Evolutionary conservation across 2,329 filamentous ascomycete genomes (phyloP), one percentile per base, ranked within the genome.

Genomic region (Fusarium lateritium): DNA sequence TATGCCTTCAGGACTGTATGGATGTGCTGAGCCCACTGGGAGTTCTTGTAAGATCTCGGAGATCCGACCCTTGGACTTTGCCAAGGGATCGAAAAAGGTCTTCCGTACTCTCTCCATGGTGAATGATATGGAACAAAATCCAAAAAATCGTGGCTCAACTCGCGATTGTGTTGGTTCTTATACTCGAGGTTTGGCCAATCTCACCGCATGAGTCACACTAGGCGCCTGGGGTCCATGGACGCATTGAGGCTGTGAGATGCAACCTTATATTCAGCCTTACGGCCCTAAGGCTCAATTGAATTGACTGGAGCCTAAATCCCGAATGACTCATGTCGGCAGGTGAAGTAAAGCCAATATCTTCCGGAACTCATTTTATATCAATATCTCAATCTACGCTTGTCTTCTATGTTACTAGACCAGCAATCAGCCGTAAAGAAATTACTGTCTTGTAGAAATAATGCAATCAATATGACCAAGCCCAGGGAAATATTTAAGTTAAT

Each of bases 91-190:
- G n/a, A 65, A 65, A 11, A 58, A 65, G 1, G 62, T 65, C 36
- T 65, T 65, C 14, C 62, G 62, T 24, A 65, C 52, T 34, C 34
- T 64, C 10, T 65, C 62, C 62, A 65, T 65, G 7, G 33, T 62
- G 43, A 22, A 28, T 9, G 33, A 22, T 56, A 4, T 5, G 8
- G 43, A 28, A 38, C 10, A 15, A 17, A 15, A 31, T 15, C 4
- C 9, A 14, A 8, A 10, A 22, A 8, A 7, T 5, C 17, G 6
- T n/a, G 6, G 14, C 34, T 15, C 17, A 17, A 17, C 34, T 17
- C 5, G 34, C 34, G 34, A 8, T 7, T 7, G 17, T 17, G 7
- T 17, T 7, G 0, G 8, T 2, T 7, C 17, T 43, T 55, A 55
- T 57, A 57, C 42, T 31, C 14, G 6, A 24, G 33, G 22, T 26